phyloP scores from a whole-genome alignment of 2,329 filamentous ascomycete species.

The Fusarium sulawesiense region DNA sequence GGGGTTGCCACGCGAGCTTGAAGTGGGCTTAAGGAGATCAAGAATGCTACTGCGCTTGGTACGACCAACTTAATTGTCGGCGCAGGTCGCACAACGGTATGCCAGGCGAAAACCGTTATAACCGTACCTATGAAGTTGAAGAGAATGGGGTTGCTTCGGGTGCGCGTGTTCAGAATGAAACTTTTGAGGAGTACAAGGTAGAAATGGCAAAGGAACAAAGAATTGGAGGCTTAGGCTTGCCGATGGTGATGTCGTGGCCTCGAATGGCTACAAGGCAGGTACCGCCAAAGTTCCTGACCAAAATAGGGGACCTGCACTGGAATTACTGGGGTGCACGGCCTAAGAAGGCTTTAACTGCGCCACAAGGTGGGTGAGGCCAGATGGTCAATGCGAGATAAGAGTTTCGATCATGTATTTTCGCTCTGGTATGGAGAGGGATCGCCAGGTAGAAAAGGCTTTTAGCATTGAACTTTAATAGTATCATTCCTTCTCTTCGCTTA shows the following conservation, averaged over 20 bases:
- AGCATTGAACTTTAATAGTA: background rate
- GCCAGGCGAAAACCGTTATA: background rate
- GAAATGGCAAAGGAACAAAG: constrained; percentile 17
- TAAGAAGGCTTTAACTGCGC: constrained; percentile 21
- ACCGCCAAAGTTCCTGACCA: constrained; percentile 26
- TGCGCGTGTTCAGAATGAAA: background rate
- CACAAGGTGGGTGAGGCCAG: constrained; percentile 18
- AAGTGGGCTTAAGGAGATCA: constrained; percentile 6
- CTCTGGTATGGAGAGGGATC: constrained; percentile 11
- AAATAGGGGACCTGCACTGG: constrained; percentile 38
- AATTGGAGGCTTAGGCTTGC: background rate
- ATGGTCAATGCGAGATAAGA: constrained; percentile 16
- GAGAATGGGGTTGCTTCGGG: constrained; percentile 3
- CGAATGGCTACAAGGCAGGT: constrained; percentile 17
- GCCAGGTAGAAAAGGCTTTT: background rate
- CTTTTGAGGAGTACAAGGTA: background rate
- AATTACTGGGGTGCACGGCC: constrained; percentile 10
- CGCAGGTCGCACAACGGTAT: constrained; percentile 28
- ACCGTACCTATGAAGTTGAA: constrained; percentile 30
- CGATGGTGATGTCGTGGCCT: constrained; percentile 44
- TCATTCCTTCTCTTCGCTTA: background rate
- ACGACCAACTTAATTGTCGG: constrained; percentile 18
- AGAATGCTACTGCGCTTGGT: constrained; percentile 14
- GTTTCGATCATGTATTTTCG: constrained; percentile 16
- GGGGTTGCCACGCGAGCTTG: constrained; percentile 28